phyloP scores from a whole-genome alignment of 192 early-diverging fungal species.

The Linnemannia elongata region DNA sequence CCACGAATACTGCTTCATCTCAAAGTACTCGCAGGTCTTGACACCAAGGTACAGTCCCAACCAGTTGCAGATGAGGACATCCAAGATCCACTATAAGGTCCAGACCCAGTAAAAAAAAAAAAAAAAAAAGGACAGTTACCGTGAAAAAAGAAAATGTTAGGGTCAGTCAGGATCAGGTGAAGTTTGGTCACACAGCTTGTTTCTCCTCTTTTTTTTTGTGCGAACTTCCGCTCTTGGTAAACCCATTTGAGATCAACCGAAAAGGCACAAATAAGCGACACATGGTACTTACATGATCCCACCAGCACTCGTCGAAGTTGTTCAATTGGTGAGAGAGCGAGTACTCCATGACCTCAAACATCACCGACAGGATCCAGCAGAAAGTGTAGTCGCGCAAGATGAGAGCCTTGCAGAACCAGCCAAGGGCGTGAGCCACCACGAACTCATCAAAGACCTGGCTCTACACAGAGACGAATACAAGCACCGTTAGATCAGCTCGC shows the following conservation, averaged over 20 bases:
- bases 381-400: slow-evolving; percentile 95
- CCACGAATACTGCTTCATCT: slow-evolving; percentile 97
- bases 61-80: slow-evolving; percentile 96
- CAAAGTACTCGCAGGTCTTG: slow-evolving; percentile 97
- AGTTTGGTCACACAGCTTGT: neutral
- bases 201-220: neutral
- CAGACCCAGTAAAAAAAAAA: neutral
- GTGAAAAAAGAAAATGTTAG: neutral
- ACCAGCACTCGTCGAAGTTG: slow-evolving; percentile 99
- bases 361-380: slow-evolving; percentile 95
- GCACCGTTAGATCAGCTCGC: neutral
- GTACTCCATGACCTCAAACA: slow-evolving; percentile 98
- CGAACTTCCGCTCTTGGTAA: neutral
- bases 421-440: slow-evolving; percentile 91
- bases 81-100: slow-evolving; percentile 85
- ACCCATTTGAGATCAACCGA: neutral
- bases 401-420: slow-evolving; percentile 95
- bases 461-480: slow-evolving; percentile 41
- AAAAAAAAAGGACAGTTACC: neutral
- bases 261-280: neutral
- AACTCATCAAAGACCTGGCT: slow-evolving; percentile 91
- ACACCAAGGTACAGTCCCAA: slow-evolving; percentile 93
- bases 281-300: slow-evolving; percentile 86
- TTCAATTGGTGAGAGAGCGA: slow-evolving; percentile 94
- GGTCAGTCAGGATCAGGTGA: neutral